Evolutionary conservation across 148 eudicot species (phyloP), one percentile per base, ranked within the genome.

Genomic region (Beta vulgaris): DNA sequence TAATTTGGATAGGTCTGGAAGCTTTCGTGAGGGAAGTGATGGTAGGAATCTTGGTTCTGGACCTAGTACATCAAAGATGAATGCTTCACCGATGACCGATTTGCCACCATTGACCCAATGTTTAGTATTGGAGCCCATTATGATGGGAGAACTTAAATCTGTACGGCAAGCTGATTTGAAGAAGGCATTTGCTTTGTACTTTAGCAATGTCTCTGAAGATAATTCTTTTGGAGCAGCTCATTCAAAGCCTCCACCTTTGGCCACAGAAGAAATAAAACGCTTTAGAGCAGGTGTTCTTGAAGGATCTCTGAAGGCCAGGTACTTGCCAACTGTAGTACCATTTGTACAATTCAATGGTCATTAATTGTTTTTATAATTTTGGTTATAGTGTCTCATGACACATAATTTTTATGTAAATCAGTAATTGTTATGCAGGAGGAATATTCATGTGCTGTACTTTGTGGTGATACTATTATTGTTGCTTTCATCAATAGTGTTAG

Each of bases 21-120:
- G 94, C 86, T 93, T 91, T 42, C 83, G 98, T 26, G 97, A 91
- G 82, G 86, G 82, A 73, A 77, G 76, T 73, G 97, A 88, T 69
- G 83, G 85, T 74, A 82, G 93, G 78, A 76, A 60, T 58, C 79
- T 83, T 83, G 76, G 86, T 73, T 80, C 88, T 31, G 93, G 89
- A 58, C 66, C 81, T 68, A 79, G 81, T 73, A 72, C 79, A 48
- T 77, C 88, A 75, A 84, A 94, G 69, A 81, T 71, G 8, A 84
- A 71, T 78, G 83, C 79, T 48, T 68, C 73, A 18, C 54, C 73
- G 23, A 61, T 73, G 42, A 81, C 80, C 58, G 91, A 87, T 78
- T 78, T 81, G 68, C 87, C 90, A 28, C 79, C 82, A 28, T 74
- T 88, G 72, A 78, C 92, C 65, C 92, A 89, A 65, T 83, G 80